Evolutionary conservation across 2,329 filamentous ascomycete species (phyloP).

Genomic region (Aulographum hederae): DNA sequence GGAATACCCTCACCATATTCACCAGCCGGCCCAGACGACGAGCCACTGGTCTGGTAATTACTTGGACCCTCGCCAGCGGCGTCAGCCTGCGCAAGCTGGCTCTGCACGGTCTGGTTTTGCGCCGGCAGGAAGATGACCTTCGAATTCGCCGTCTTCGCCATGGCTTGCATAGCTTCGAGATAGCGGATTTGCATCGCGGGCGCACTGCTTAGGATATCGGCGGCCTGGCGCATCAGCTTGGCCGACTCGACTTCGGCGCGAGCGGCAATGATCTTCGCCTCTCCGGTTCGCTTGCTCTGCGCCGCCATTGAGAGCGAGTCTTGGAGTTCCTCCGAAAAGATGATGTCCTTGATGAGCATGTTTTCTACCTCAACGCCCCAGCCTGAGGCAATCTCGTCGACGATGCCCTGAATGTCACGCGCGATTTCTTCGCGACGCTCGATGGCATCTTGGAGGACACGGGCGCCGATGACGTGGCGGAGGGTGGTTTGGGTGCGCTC

Average conservation of each 20-base stretch:
- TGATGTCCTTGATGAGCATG: slow-evolving; percentile 99
- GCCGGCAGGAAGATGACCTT: slow-evolving; percentile 75
- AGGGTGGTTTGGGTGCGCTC: slow-evolving; percentile 97
- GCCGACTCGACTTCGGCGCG: slow-evolving; percentile 92
- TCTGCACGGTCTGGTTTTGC: slow-evolving; percentile 39
- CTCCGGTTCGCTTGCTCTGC: slow-evolving; percentile 94
- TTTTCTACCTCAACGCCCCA: slow-evolving; percentile 96
- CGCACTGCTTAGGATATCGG: slow-evolving; percentile 78
- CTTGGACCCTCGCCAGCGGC: slow-evolving; percentile 36
- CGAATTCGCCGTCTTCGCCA: slow-evolving; percentile 83
- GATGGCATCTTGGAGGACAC: slow-evolving; percentile 93
- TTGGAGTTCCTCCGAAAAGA: slow-evolving; percentile 90
- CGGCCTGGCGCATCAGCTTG: slow-evolving; percentile 78
- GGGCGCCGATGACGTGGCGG: slow-evolving; percentile 87
- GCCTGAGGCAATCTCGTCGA: slow-evolving; percentile 80
- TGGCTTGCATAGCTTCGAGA: slow-evolving; percentile 94
- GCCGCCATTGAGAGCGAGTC: slow-evolving; percentile 96
- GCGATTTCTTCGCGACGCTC: slow-evolving; percentile 96
- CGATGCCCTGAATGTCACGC: slow-evolving; percentile 87
- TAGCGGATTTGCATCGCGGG: slow-evolving; percentile 98
- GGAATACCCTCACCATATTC: slow-evolving; percentile 21
- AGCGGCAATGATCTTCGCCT: slow-evolving; percentile 94
- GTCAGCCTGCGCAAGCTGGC: slow-evolving; percentile 24
- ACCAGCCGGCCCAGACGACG: slow-evolving; percentile 9
- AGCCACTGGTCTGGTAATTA: slow-evolving; percentile 18